phyloP scores from a whole-genome alignment of 202 grass and related monocot genomes.

The Saccharum hybrid region DNA sequence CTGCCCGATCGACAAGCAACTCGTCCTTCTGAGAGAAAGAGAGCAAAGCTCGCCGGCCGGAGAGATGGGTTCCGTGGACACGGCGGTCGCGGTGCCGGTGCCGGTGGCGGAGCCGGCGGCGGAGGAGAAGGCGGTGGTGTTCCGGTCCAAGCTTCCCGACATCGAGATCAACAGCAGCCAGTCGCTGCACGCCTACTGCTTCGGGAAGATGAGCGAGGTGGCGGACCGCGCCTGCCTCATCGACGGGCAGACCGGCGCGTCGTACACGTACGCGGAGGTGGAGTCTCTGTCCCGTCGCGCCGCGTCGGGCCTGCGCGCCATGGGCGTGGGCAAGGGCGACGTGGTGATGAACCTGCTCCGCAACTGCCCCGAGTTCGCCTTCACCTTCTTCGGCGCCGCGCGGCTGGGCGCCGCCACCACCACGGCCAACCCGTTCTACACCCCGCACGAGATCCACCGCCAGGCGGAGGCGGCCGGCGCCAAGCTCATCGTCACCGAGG shows the following conservation, averaged over 20 bases:
- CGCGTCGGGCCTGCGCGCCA: constrained; percentile 56
- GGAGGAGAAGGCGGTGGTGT: constrained; percentile 36
- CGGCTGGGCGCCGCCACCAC: constrained; percentile 75
- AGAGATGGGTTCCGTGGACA: constrained; percentile 62
- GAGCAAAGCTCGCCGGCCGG: too few relatives aligned
- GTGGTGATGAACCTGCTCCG: constrained; percentile 93
- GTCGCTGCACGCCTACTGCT: constrained; percentile 90
- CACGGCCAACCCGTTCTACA: constrained; percentile 97
- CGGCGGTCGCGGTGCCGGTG: background rate
- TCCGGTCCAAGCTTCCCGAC: constrained; percentile 82
- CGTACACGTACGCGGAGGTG: constrained; percentile 72
- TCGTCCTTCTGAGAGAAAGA: too few relatives aligned
- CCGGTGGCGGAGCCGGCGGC: constrained; percentile 13
- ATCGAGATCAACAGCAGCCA: constrained; percentile 70
- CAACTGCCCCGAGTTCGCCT: constrained; percentile 93
- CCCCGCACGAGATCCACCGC: constrained; percentile 81
- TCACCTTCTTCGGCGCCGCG: constrained; percentile 79
- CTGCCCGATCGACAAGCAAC: background rate
- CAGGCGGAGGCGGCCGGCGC: constrained; percentile 70
- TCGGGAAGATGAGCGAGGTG: constrained; percentile 55
- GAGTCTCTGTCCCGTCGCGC: constrained; percentile 47
- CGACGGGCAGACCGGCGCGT: constrained; percentile 60
- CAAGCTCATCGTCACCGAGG: constrained; percentile 79
- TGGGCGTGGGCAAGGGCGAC: constrained; percentile 70
- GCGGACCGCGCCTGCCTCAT: constrained; percentile 66